A percentile compares a stretch with the other conserved stretches of the same genome.
These are phyloP conservation scores for Scedosporium minutisporum DNA, from an alignment of 2,329 filamentous ascomycete genomes.

Conservation along the genomic window DNA sequence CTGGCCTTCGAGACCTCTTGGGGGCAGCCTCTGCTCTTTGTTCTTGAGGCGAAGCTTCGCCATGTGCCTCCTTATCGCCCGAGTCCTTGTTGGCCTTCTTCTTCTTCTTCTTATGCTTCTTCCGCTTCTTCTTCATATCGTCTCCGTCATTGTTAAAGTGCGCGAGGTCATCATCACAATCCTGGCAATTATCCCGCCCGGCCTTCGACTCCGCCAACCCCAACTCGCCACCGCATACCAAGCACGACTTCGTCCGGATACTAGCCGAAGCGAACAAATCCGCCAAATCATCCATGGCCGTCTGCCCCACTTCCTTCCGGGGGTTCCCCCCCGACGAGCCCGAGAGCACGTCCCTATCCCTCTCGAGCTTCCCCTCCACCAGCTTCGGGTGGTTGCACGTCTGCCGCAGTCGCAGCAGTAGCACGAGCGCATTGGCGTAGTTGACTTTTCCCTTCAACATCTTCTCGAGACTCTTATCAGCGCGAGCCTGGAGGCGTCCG, in stretches of 20 bases:
- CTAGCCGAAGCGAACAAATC: slow-evolving; percentile 79
- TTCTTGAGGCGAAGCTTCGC: not conserved
- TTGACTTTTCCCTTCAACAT: slow-evolving; percentile 82
- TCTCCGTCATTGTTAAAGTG: slow-evolving; percentile 43
- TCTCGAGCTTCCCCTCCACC: slow-evolving; percentile 73
- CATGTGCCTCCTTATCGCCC: not conserved
- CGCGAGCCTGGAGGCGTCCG: slow-evolving; percentile 68
- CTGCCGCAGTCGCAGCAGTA: slow-evolving; percentile 83
- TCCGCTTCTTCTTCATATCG: slow-evolving; percentile 11
- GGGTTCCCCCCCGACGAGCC: slow-evolving; percentile 32
- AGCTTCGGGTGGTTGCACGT: slow-evolving; percentile 91
- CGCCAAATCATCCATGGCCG: slow-evolving; percentile 57
- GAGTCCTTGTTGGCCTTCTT: slow-evolving; percentile 12
- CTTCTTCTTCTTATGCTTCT: slow-evolving; percentile 23
- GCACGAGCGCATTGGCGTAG: slow-evolving; percentile 86
- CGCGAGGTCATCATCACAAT: slow-evolving; percentile 68
- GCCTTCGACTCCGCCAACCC: slow-evolving; percentile 33
- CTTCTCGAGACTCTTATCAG: slow-evolving; percentile 74
- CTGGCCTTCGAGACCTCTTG: slow-evolving; percentile 21
- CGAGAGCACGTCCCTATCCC: slow-evolving; percentile 76
- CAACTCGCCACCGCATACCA: slow-evolving; percentile 68
- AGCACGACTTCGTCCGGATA: slow-evolving; percentile 68
- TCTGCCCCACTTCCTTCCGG: slow-evolving; percentile 36
- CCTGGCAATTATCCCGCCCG: slow-evolving; percentile 50
- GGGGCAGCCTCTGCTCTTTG: slow-evolving; percentile 1